Base-by-base conservation (phyloP, 2,329 filamentous ascomycete species). In the Aphanocladium album region DNA sequence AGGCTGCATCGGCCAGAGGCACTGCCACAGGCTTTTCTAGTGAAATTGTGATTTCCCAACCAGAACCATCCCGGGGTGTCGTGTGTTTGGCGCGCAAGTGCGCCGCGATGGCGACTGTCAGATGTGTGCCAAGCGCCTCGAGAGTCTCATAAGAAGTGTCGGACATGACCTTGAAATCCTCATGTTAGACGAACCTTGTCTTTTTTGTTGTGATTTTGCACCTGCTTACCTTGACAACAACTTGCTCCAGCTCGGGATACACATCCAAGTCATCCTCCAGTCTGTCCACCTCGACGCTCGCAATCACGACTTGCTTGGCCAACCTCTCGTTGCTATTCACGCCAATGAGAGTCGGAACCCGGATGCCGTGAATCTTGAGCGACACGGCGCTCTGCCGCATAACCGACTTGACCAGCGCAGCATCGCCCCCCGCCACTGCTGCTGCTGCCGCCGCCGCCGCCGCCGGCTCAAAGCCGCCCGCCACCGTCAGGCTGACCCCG, bases 21-120 rank as follows among this genome's bases (percentile, higher is more conserved):
- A 92, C 86, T 0, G 89, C 89, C 14, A 87, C 85, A 2, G 89
- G 89, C 75, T 92, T 92, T 72, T 87, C 85, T 56, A 92, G 75
- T 25, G 77, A 76, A 41, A 92, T 79, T 62, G 79, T 81, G 55
- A 92, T 75, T 61, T 78, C 78, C 73, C 82, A 81, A 16, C 76
- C 75, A 21, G 64, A 52, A 16, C 60, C 63, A 21, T 67, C 65
- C 1, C n/a, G 25, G 7, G 52, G 65, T 30, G 30, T 54, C 25
- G 17, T 19, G 33, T 63, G 57, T 43, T 55, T 62, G n/a, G 50
- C 67, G 62, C 68, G 68, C 63, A 83, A 75, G 33, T 79, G 75
- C 25, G 69, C 68, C n/a, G 80, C 73, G 45, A 87, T 76, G 8
- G 69, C 71, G 5, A 73, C 72, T 56, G 74, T 82, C 57, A 81